Evolutionary conservation across 768 basidiomycete genomes (phyloP).

Genomic region (Hebeloma cylindrosporum): DNA sequence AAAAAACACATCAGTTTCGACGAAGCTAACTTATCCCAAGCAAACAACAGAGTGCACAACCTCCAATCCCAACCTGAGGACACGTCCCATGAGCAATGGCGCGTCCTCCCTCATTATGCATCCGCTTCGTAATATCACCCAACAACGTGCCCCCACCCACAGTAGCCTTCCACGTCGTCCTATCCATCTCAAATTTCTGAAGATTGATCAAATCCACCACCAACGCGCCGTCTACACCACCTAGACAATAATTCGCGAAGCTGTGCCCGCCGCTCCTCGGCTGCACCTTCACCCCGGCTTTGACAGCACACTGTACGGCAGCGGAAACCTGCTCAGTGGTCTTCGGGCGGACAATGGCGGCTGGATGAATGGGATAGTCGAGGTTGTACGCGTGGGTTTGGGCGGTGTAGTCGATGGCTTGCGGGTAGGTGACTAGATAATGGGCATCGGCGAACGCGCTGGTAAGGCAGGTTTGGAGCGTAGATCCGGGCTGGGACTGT

Average conservation of each 20-base stretch:
- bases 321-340: conserved; percentile 7
- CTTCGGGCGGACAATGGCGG: conserved; percentile 6
- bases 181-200: conserved; percentile 13
- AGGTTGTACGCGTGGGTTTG: conserved; percentile 8
- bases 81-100: conserved; percentile 11
- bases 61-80: conserved; percentile 9
- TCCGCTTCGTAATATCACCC: conserved; percentile 7
- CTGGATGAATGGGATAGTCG: conserved; percentile 5
- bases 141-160: conserved; percentile 7
- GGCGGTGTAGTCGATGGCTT: conserved; percentile 5
- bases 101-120: conserved; percentile 7
- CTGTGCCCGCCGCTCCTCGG: conserved; percentile 8
- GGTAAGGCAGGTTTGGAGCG: no score
- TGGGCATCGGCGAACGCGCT: no score
- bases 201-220: conserved; percentile 8
- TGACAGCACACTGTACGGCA: conserved; percentile 8
- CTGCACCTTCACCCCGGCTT: conserved; percentile 9
- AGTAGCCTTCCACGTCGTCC: conserved; percentile 8
- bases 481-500: no score
- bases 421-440: conserved; percentile 1
- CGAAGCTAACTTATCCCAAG: background rate
- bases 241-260: conserved; percentile 9
- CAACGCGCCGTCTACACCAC: conserved; percentile 5
- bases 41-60: background rate
- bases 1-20: background rate